These are phyloP conservation scores for Cytospora piceae DNA, from an alignment of 2,329 filamentous ascomycete species.

Conservation along the genomic window DNA sequence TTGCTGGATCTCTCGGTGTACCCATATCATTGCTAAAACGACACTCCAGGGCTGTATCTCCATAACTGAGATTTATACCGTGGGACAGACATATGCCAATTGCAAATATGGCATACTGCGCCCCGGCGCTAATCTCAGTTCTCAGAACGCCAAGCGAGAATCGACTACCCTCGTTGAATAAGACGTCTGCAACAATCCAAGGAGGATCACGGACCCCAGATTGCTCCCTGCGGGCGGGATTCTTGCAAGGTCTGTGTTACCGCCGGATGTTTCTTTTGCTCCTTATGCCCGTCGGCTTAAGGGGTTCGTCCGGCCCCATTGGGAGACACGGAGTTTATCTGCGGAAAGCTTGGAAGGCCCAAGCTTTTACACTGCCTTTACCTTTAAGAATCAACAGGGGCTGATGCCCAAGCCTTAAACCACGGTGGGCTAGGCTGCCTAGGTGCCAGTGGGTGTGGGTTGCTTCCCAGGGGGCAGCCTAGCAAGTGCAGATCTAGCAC, in stretches of 20 bases:
- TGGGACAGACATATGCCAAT: background rate
- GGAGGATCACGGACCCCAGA: slow-evolving; percentile 5
- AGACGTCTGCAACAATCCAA: slow-evolving; percentile 11
- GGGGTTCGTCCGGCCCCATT: background rate
- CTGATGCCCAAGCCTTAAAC: background rate
- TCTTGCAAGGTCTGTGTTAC: background rate
- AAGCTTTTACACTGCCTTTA: background rate
- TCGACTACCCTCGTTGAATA: slow-evolving; percentile 7
- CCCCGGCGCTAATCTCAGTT: slow-evolving; percentile 11
- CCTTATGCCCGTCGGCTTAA: background rate
- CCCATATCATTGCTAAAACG: background rate
- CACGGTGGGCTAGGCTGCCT: background rate
- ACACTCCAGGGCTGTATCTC: background rate
- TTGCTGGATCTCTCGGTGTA: background rate
- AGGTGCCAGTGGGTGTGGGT: background rate
- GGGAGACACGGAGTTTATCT: too few species aligned
- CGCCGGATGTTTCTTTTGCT: slow-evolving; percentile 37
- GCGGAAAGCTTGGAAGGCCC: background rate
- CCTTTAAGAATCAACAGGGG: background rate
- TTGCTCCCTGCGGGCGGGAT: slow-evolving; percentile 15
- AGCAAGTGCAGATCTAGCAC: slow-evolving; percentile 22
- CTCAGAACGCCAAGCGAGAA: slow-evolving; percentile 16
- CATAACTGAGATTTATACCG: background rate
- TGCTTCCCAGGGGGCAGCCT: slow-evolving; percentile 7
- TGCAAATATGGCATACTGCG: slow-evolving; percentile 9